Conservation (phyloP, 2,329 filamentous ascomycete genomes). For the Exophiala spinifera region DNA sequence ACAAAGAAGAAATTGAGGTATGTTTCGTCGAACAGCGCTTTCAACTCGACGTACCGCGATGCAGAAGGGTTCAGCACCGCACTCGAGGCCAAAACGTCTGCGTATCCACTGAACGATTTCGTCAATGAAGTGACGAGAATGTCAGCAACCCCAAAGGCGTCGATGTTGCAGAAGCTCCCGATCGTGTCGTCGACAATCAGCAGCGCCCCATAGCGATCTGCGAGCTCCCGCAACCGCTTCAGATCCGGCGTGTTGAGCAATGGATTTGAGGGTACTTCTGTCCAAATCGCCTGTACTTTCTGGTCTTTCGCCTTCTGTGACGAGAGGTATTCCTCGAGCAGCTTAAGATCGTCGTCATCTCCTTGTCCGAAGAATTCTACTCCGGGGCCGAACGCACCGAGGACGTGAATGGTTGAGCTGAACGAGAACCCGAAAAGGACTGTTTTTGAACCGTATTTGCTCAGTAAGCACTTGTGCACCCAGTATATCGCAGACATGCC, state of each 20-base stretch:
- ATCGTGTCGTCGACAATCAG: constrained; percentile 41
- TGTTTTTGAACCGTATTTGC: constrained; percentile 36
- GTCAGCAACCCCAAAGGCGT: constrained; percentile 50
- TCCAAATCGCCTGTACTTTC: constrained; percentile 31
- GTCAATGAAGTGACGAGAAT: constrained; percentile 53
- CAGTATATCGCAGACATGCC: constrained; percentile 55
- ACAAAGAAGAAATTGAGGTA: constrained; percentile 29
- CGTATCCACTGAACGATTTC: constrained; percentile 58
- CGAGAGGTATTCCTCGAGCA: constrained; percentile 51
- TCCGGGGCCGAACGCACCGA: constrained; percentile 42
- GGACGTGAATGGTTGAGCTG: constrained; percentile 49
- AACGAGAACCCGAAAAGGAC: constrained; percentile 54
- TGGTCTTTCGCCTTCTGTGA: constrained; percentile 41
- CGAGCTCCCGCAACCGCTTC: constrained; percentile 39
- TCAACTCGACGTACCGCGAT: constrained; percentile 40
- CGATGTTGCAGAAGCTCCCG: constrained; percentile 37
- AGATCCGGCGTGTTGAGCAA: constrained; percentile 45
- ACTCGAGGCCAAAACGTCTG: constrained; percentile 56
- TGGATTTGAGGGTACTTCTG: constrained; percentile 53
- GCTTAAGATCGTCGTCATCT: constrained; percentile 45
- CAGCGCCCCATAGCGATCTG: constrained; percentile 35
- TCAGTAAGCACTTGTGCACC: constrained; percentile 40
- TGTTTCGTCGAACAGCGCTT: constrained; percentile 18
- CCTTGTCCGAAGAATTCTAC: constrained; percentile 50
- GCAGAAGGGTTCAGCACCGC: constrained; percentile 50